Evolutionary conservation across 352 stramenopile genomes (phyloP).

Genomic region (Phytophthora syringae): DNA sequence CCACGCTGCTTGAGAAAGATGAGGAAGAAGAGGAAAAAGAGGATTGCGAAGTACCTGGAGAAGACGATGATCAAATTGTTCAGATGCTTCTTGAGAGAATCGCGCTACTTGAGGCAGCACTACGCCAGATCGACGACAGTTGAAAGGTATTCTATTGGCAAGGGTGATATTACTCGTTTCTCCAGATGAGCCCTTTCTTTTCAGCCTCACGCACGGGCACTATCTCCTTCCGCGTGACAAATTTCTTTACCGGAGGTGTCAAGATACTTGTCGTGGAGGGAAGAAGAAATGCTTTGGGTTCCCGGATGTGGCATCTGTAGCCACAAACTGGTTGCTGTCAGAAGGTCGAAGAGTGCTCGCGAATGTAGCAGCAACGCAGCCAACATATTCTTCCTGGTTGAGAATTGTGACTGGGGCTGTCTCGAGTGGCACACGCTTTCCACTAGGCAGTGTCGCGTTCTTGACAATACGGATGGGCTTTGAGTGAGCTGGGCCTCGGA

Average conservation of each 20-base stretch:
- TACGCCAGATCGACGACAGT: conserved; percentile 41
- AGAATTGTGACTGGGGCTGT: conserved; percentile 74
- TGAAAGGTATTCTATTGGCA: conserved; percentile 12
- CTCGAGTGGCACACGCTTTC: conserved; percentile 70
- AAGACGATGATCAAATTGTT: conserved; percentile 49
- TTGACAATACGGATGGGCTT: conserved; percentile 82
- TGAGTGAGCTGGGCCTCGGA: conserved; percentile 52
- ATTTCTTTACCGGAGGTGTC: conserved; percentile 66
- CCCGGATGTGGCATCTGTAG: conserved; percentile 38
- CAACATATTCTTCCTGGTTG: conserved; percentile 67
- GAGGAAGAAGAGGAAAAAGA: conserved; percentile 20
- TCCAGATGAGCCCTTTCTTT: conserved; percentile 64
- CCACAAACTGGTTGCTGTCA: conserved; percentile 47
- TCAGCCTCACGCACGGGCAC: conserved; percentile 34
- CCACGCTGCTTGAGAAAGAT: background rate
- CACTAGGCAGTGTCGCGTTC: conserved; percentile 77
- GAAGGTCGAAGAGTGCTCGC: conserved; percentile 49
- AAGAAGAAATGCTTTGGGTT: conserved; percentile 62
- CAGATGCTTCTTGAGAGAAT: conserved; percentile 53
- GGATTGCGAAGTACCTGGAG: conserved; percentile 11
- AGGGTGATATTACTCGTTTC: conserved; percentile 37
- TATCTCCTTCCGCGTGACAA: conserved; percentile 62
- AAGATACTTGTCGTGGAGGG: conserved; percentile 59
- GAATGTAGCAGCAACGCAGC: conserved; percentile 58
- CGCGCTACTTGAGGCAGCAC: conserved; percentile 48